Evolutionary conservation across 164 flowering plant genomes (phyloP).

Genomic region (Chimonanthus salicifolius): DNA sequence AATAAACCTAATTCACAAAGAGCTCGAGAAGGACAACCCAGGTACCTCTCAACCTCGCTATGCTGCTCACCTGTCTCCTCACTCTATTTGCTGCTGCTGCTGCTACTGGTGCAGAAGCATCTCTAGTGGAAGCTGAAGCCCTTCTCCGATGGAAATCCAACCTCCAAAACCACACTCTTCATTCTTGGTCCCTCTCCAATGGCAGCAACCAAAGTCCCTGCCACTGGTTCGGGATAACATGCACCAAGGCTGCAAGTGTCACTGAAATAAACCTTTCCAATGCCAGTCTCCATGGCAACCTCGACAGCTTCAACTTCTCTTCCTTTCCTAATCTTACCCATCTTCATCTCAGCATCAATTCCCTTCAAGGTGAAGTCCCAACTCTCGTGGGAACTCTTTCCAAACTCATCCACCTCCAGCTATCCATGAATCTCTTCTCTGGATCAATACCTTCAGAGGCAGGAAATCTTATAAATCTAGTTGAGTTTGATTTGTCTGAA

Average conservation of each 20-base stretch:
- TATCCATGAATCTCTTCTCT: neutral
- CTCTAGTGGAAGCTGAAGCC: neutral
- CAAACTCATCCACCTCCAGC: neutral
- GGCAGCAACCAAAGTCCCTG: constrained; percentile 23
- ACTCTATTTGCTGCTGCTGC: neutral
- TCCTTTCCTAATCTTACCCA: constrained; percentile 31
- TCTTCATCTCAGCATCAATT: constrained; percentile 22
- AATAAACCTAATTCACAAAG: too few species aligned
- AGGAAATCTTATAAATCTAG: constrained; percentile 25
- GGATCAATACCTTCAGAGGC: constrained; percentile 9
- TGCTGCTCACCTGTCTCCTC: neutral
- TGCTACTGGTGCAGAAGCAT: constrained; percentile 1
- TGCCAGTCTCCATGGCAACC: constrained; percentile 23
- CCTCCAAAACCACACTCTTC: constrained; percentile 11
- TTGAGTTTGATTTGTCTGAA: constrained; percentile 19
- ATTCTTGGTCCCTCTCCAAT: constrained; percentile 24
- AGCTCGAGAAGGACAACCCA: too few species aligned
- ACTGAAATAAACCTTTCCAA: constrained; percentile 15
- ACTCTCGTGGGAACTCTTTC: neutral
- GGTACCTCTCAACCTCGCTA: neutral
- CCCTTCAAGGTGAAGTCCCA: constrained; percentile 22
- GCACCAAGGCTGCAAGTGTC: constrained; percentile 17
- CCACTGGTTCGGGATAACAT: constrained; percentile 37
- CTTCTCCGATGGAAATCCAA: constrained; percentile 33
- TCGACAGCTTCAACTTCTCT: constrained; percentile 29